These are phyloP conservation scores for Fusarium chlamydosporum DNA, from an alignment of 2,329 filamentous ascomycete genomes.

Conservation along the genomic window DNA sequence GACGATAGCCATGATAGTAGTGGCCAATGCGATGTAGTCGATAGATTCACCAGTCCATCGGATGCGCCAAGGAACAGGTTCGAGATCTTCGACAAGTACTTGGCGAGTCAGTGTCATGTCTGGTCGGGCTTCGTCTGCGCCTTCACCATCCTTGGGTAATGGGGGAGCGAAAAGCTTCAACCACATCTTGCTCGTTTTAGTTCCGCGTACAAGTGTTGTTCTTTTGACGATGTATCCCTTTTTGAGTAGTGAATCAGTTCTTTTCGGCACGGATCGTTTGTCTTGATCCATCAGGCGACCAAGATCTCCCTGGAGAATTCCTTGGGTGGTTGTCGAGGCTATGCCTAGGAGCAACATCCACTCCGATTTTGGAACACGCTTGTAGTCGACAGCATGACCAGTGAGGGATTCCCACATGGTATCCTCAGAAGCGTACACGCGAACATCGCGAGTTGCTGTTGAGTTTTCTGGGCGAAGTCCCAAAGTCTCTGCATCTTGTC, in stretches of 20 bases:
- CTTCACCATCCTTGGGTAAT: conserved; percentile 55
- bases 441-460: conserved; percentile 27
- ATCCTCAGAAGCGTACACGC: conserved; percentile 66
- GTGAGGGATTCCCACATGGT: conserved; percentile 72
- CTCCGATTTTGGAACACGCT: conserved; percentile 70
- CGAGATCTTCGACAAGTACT: conserved; percentile 61
- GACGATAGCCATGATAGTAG: conserved; percentile 69
- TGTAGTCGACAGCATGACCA: conserved; percentile 71
- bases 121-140: conserved; percentile 45
- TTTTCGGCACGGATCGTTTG: conserved; percentile 73
- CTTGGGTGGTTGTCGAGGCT: conserved; percentile 66
- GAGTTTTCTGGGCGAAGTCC: background rate
- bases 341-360: conserved; percentile 72
- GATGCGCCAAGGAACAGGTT: conserved; percentile 68
- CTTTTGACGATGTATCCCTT: conserved; percentile 75
- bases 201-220: conserved; percentile 69
- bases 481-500: conserved; percentile 17
- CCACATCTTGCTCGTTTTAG: conserved; percentile 75
- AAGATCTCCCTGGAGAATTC: conserved; percentile 73
- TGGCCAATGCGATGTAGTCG: conserved; percentile 70
- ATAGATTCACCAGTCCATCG: conserved; percentile 72
- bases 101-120: conserved; percentile 59
- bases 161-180: conserved; percentile 68
- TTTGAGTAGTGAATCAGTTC: conserved; percentile 70
- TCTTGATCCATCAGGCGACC: conserved; percentile 71